Evolutionary conservation across 2,329 filamentous ascomycete genomes (phyloP).

Genomic region (Myriosclerotinia curreyana): DNA sequence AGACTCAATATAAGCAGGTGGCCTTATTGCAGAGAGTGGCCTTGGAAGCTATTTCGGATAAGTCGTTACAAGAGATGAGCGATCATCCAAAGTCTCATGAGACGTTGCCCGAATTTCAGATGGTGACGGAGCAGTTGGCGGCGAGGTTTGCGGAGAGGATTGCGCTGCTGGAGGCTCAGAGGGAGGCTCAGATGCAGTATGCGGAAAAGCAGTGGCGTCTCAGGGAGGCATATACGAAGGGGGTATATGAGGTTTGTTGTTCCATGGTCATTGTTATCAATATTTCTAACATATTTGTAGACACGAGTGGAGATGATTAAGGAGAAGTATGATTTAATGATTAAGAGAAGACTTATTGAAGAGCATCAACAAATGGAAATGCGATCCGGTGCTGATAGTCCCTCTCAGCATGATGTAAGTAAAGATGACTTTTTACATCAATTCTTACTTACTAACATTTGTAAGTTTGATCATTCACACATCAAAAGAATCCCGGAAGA

Average conservation of each 20-base stretch:
- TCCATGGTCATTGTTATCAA: not conserved
- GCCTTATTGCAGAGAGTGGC: conserved; percentile 31
- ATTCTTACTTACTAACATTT: conserved; percentile 21
- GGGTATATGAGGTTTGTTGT: conserved; percentile 31
- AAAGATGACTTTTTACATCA: not conserved
- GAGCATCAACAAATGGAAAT: conserved; percentile 25
- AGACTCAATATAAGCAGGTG: conserved; percentile 34
- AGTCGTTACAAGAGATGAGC: conserved; percentile 31
- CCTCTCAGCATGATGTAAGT: conserved; percentile 34
- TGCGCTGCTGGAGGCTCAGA: conserved; percentile 24
- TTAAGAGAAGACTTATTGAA: conserved; percentile 31
- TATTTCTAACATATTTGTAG: conserved; percentile 22
- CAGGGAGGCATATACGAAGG: conserved; percentile 26
- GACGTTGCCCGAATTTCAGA: conserved; percentile 34
- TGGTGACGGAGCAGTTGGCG: conserved; percentile 29
- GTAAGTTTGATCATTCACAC: conserved; percentile 28
- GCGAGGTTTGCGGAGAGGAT: conserved; percentile 25
- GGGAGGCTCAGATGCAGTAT: conserved; percentile 23
- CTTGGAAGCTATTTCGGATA: conserved; percentile 34
- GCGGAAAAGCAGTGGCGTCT: conserved; percentile 19
- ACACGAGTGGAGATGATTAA: conserved; percentile 27
- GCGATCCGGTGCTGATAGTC: conserved; percentile 26
- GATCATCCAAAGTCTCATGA: conserved; percentile 34
- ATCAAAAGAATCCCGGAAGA: conserved; percentile 17
- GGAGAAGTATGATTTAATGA: conserved; percentile 25